Base-by-base conservation (phyloP, 2,329 filamentous ascomycete species). In the Aspergillus viridinutans region DNA sequence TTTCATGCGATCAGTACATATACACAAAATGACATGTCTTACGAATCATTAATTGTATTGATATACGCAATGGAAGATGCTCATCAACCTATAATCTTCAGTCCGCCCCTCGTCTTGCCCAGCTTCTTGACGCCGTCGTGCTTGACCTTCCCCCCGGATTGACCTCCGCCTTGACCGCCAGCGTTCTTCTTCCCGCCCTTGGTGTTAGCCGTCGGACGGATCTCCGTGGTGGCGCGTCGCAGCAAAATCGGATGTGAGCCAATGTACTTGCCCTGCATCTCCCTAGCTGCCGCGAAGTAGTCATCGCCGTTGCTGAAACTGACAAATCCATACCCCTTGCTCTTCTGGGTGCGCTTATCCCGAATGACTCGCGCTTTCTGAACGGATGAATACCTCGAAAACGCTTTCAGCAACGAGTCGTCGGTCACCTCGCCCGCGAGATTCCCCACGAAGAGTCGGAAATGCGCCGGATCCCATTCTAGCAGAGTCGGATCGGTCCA, bases 231-330 rank as follows among this genome's bases (percentile, higher is more conserved):
- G 63, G 90, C 91, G 73, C 94, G 90, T 74, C 90, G 87, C 64
- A 97, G 84, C 26, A 90, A 80, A 28, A 97, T 90, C 0, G 94
- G 94, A 74, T 97, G 94, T 72, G 92, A 97, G 68, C 96, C 93
- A 71, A 99, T 97, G 76, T 99, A 99, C 78, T 99, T 97, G 66
- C 92, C 92, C 69, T 97, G 90, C 94, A 97, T 97, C 78, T 97
- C 93, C 77, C 94, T 92, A 67, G 92, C 93, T 1, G 94, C 93
- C 68, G 90, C 86, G 80, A 99, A 97, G 73, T 95, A 97, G 69
- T 97, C 92, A 73, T 99, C 94, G 29, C 92, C 90, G 70, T 97
- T 90, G 67, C 87, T 89, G 77, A 99, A 97, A 74, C 90, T 94
- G 55, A 99, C 92, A 70, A 99, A 99, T 2, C 94, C 94, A 71